A percentile compares a stretch with the other conserved stretches of the same genome.
These are phyloP conservation scores for Tetracladium marchalianum DNA, from an alignment of 495 filamentous ascomycete species.

Conservation along the genomic window DNA sequence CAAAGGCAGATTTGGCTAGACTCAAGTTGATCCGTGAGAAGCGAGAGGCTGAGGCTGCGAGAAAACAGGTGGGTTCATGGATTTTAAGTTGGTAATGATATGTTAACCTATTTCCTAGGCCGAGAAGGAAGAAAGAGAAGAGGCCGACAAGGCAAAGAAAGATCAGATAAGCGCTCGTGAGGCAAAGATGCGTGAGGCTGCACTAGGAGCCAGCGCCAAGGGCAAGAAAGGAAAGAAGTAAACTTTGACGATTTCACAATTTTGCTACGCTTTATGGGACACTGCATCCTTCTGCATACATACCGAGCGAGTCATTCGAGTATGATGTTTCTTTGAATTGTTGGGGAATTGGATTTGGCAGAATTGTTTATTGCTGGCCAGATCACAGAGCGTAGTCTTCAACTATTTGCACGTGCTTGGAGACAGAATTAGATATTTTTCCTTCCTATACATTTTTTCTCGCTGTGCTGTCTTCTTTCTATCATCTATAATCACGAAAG, in stretches of 20 bases:
- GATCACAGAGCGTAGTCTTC: too few species aligned
- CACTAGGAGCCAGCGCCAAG: constrained; percentile 10
- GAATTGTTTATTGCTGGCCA: too few species aligned
- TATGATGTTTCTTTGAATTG: too few species aligned
- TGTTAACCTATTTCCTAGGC: constrained; percentile 26
- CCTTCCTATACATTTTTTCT: too few species aligned
- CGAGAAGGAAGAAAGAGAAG: constrained; percentile 67
- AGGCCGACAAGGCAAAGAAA: constrained; percentile 40
- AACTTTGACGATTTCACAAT: not conserved
- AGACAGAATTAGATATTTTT: too few species aligned
- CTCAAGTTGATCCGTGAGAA: constrained; percentile 72
- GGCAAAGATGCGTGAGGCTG: constrained; percentile 20
- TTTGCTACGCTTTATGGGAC: too few species aligned
- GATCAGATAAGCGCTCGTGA: constrained; percentile 36
- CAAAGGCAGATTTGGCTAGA: constrained; percentile 81
- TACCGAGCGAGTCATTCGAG: too few species aligned
- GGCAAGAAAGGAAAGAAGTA: constrained; percentile 21
- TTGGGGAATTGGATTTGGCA: too few species aligned
- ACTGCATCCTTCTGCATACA: too few species aligned
- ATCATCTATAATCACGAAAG: too few species aligned
- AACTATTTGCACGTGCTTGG: too few species aligned
- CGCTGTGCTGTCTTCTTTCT: too few species aligned
- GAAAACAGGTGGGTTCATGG: constrained; percentile 36
- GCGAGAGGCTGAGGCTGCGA: constrained; percentile 68
- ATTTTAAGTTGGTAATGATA: not conserved